phyloP scores from a whole-genome alignment of 1,139 yeast genomes.

The Pneumocystis oryctolagi region DNA sequence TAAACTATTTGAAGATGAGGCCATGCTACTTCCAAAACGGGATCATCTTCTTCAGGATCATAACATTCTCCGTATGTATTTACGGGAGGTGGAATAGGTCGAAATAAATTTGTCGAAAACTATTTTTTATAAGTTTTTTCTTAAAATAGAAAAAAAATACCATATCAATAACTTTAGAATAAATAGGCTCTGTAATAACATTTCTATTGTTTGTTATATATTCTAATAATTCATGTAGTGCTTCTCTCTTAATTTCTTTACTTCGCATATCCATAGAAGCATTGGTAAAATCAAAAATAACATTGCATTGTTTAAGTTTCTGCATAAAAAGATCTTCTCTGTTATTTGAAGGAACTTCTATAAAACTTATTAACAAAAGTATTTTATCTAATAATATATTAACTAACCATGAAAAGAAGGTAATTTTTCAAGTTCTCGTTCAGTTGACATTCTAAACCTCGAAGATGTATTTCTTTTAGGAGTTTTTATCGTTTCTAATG shows the following conservation, averaged over 20 bases:
- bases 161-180: conserved; percentile 76
- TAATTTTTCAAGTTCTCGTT: conserved; percentile 61
- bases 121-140: conserved; percentile 1
- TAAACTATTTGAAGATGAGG: conserved; percentile 97
- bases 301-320: conserved; percentile 87
- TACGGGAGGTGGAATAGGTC: conserved; percentile 97
- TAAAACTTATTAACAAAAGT: not conserved
- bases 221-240: conserved; percentile 77
- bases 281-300: conserved; percentile 84
- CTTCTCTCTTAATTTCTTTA: conserved; percentile 74
- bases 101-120: conserved; percentile 68
- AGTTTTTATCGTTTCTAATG: conserved; percentile 47
- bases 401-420: conserved; percentile 58
- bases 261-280: conserved; percentile 86
- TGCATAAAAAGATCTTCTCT: conserved; percentile 68
- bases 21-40: conserved; percentile 93
- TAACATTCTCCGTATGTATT: conserved; percentile 90
- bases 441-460: conserved; percentile 63
- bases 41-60: conserved; percentile 98
- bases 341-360: conserved; percentile 72
- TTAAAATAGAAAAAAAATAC: conserved; percentile 1
- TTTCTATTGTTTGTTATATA: conserved; percentile 71
- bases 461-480: conserved; percentile 93
- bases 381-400: not conserved
- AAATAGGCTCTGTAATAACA: conserved; percentile 81